A percentile compares a stretch with the other conserved stretches of the same genome.
Evolutionary conservation across 208 protist species (phyloP).

Genomic region (Herpetomonas tarakana): DNA sequence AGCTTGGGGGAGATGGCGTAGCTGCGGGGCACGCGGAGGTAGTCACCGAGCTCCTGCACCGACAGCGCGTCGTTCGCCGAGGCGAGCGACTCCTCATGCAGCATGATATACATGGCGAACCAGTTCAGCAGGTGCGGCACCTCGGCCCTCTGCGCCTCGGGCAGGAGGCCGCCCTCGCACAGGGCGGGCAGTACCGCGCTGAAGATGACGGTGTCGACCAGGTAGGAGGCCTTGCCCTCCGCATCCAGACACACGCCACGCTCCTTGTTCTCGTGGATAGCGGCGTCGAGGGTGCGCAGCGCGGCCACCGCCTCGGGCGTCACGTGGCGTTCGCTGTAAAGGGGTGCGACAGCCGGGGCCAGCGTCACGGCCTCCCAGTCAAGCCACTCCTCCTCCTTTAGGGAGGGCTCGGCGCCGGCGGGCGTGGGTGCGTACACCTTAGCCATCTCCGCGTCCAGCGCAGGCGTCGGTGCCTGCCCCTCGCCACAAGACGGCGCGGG

Average conservation of each 20-base stretch:
- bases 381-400: slow-evolving; percentile 79
- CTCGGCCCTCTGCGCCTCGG: slow-evolving; percentile 26
- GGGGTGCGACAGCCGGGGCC: slow-evolving; percentile 42
- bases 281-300: slow-evolving; percentile 57
- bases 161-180: slow-evolving; percentile 74
- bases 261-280: slow-evolving; percentile 34
- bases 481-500: slow-evolving; percentile 2
- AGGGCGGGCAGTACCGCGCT: slow-evolving; percentile 71
- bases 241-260: slow-evolving; percentile 15
- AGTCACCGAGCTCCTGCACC: slow-evolving; percentile 83
- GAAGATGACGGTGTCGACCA: slow-evolving; percentile 77
- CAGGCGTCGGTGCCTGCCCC: slow-evolving; percentile 1
- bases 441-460: slow-evolving; percentile 6
- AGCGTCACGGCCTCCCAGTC: slow-evolving; percentile 82
- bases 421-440: slow-evolving; percentile 8
- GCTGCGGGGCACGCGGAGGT: slow-evolving; percentile 67
- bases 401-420: slow-evolving; percentile 13
- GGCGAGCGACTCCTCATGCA: slow-evolving; percentile 53
- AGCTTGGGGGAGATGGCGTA: slow-evolving; percentile 63
- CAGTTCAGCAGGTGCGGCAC: slow-evolving; percentile 67
- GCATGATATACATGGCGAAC: slow-evolving; percentile 59
- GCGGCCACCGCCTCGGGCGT: slow-evolving; percentile 41
- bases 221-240: slow-evolving; percentile 35
- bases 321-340: slow-evolving; percentile 71
- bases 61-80: slow-evolving; percentile 57